These are phyloP conservation scores for Vinca minor DNA, from an alignment of 257 asterid species.

Conservation along the genomic window DNA sequence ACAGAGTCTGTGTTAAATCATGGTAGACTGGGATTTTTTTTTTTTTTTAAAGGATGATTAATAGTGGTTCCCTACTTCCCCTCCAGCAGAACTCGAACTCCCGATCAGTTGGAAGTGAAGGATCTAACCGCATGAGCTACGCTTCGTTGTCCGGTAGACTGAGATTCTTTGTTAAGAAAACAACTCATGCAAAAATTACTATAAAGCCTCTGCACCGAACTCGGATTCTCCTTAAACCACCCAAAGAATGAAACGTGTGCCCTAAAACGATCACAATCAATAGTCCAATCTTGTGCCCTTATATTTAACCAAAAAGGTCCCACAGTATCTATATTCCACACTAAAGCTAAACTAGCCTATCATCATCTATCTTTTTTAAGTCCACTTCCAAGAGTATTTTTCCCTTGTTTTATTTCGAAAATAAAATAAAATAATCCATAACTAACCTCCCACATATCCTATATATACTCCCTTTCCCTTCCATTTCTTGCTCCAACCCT, in stretches of 20 bases:
- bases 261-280: conserved; percentile 18
- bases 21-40: too few species aligned
- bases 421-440: too few species aligned
- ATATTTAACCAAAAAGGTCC: conserved; percentile 26
- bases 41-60: too few species aligned
- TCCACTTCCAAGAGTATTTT: conserved; percentile 26
- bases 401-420: conserved; percentile 19
- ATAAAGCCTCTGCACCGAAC: background rate
- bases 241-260: conserved; percentile 10
- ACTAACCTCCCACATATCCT: conserved; percentile 11
- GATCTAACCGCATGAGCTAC: too few species aligned
- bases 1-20: too few species aligned
- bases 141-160: too few species aligned
- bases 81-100: too few species aligned
- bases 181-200: too few species aligned
- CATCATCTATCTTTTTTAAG: conserved; percentile 35
- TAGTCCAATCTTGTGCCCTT: conserved; percentile 14
- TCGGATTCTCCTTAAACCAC: conserved; percentile 8
- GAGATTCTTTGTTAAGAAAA: too few species aligned
- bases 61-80: too few species aligned
- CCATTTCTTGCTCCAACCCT: conserved; percentile 17
- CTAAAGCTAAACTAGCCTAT: conserved; percentile 30
- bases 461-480: conserved; percentile 40
- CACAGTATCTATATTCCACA: conserved; percentile 52
- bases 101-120: too few species aligned